A percentile compares a stretch with the other conserved stretches of the same genome.
Conservation (phyloP, 2,329 filamentous ascomycete genomes). For the Hypoxylon sp. region DNA sequence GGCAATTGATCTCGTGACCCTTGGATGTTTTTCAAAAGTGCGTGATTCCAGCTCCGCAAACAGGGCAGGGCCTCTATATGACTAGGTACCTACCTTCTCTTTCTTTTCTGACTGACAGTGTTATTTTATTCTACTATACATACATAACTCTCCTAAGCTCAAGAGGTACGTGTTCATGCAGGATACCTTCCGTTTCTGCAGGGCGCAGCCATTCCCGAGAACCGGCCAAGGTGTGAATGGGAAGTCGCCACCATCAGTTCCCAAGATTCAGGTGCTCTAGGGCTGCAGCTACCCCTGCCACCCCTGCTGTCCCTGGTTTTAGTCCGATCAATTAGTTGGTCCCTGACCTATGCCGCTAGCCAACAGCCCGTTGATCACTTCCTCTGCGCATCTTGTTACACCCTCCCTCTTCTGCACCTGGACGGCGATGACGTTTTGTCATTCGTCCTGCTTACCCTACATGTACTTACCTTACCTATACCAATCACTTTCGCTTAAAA, state of each 20-base stretch:
- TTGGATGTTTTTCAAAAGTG: slow-evolving; percentile 9
- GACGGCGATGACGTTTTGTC: slow-evolving; percentile 42
- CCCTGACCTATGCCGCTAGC: slow-evolving; percentile 30
- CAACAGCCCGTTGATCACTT: slow-evolving; percentile 38
- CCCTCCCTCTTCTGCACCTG: slow-evolving; percentile 24
- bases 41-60: not conserved
- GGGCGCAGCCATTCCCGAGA: not conserved
- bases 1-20: slow-evolving; percentile 46
- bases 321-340: slow-evolving; percentile 39
- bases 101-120: not conserved
- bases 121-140: slow-evolving; percentile 1
- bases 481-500: slow-evolving; percentile 1
- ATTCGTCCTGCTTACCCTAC: slow-evolving; percentile 9
- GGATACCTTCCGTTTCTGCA: slow-evolving; percentile 7
- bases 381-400: slow-evolving; percentile 29
- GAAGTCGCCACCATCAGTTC: slow-evolving; percentile 25
- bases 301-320: slow-evolving; percentile 37
- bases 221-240: not conserved
- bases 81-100: not conserved
- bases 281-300: slow-evolving; percentile 38
- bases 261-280: slow-evolving; percentile 40
- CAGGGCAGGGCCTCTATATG: not conserved
- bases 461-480: slow-evolving; percentile 7
- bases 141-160: not conserved
- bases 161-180: slow-evolving; percentile 6